Percentiles rank a stretch among this genome's conserved stretches.
Evolutionary conservation across 2,329 filamentous ascomycete genomes (phyloP).

Genomic region (Xylariaceae sp.): DNA sequence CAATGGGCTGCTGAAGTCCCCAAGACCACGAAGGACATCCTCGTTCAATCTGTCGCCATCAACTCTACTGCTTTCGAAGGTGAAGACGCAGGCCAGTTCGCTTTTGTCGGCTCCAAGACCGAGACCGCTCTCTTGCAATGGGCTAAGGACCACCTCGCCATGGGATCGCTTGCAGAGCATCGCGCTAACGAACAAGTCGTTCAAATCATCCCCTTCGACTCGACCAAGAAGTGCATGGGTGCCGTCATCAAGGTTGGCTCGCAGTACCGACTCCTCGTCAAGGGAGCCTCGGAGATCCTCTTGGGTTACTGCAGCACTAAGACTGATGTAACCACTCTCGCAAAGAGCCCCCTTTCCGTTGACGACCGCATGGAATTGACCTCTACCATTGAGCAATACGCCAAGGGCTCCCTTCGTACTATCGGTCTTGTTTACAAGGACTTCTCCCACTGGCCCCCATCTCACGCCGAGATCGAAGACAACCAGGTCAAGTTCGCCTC

Average conservation of each 20-base stretch:
- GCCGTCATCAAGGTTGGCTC: constrained; percentile 46
- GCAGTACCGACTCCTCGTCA: constrained; percentile 47
- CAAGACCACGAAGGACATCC: constrained; percentile 30
- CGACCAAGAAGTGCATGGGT: constrained; percentile 52
- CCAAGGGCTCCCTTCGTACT: constrained; percentile 64
- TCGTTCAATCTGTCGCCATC: constrained; percentile 45
- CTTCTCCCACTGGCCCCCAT: constrained; percentile 64
- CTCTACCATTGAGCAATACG: constrained; percentile 55
- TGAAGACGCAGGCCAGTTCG: constrained; percentile 39
- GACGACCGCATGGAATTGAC: constrained; percentile 51
- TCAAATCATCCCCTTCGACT: constrained; percentile 52
- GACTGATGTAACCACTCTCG: constrained; percentile 33
- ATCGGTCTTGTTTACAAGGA: constrained; percentile 71
- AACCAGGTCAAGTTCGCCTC: constrained; percentile 57
- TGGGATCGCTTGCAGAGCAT: constrained; percentile 42
- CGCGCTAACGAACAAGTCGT: constrained; percentile 43
- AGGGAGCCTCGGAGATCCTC: constrained; percentile 54
- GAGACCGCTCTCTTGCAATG: constrained; percentile 50
- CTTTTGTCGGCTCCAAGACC: constrained; percentile 52
- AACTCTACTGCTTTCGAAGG: constrained; percentile 56
- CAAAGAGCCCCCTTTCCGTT: constrained; percentile 47
- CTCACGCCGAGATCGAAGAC: constrained; percentile 56
- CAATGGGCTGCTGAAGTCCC: constrained; percentile 32
- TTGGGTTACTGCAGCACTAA: constrained; percentile 39
- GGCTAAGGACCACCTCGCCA: constrained; percentile 46